Evolutionary conservation across 805 yeast species (phyloP), one percentile per base, ranked within the genome.

Genomic region (Candida awuae): DNA sequence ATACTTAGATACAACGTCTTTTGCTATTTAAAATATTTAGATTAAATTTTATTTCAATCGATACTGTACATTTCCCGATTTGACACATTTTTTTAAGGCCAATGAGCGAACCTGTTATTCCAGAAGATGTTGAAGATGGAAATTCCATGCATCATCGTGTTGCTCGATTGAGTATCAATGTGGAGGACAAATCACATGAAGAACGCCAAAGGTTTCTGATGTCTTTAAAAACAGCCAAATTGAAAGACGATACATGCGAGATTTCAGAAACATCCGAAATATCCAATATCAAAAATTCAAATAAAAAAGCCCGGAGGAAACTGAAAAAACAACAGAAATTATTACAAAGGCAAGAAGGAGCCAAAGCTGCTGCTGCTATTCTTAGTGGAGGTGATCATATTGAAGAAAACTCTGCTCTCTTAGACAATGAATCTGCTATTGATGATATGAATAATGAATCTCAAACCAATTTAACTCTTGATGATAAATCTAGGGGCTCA

Each of bases 161-260:
- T 13, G 59, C 56, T 3, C 40, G 61, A 26, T 37, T 61, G 33
- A 58, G 62, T 39, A 53, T 54, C 22, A 48, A 58, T 17, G 51
- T 52, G 8, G 44, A 40, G 7, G 49, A 45, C 30, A 32, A 43
- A 2, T 34, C 46, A 4, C 34, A 18, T 15, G 35, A 36, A 6
- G 55, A 49, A 18, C 42, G 50, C 29, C 37, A 38, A 7, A 47
- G 40, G 14, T 49, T 52, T 28, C 33, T 52, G 23, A 37, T 34
- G 14, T 26, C 42, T 14, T 21, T 50, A 9, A 40, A 39, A 18
- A 36, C 23, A 12, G n/a, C n/a, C 12, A 9, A 25, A 6, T 25
- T 10, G 14, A 5, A 14, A 25, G 14, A 9, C 10, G 28, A 14
- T 25, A 25, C 6, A 25, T 25, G 28, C 10, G 4, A 10, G n/a